These are phyloP conservation scores for Candida dendrica DNA, from an alignment of 805 yeast genomes.

Conservation along the genomic window DNA sequence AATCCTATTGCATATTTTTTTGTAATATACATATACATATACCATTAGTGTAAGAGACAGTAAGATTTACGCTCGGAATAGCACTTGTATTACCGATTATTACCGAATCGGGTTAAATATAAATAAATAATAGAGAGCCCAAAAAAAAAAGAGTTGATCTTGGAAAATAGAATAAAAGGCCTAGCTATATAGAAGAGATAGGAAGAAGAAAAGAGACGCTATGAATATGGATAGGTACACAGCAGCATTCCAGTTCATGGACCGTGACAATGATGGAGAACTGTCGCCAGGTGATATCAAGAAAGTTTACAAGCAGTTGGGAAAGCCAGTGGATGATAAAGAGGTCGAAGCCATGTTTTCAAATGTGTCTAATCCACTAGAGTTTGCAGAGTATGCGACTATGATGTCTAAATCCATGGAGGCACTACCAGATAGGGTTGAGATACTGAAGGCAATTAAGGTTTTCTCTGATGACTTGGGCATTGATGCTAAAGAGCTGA, in stretches of 20 bases:
- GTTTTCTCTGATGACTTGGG: slow-evolving; percentile 39
- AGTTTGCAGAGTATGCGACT: slow-evolving; percentile 61
- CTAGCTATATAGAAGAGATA: no score
- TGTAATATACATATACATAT: no score
- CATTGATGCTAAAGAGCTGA: slow-evolving; percentile 42
- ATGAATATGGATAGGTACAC: not conserved
- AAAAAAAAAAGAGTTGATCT: no score
- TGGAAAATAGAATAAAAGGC: no score
- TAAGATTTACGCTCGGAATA: no score
- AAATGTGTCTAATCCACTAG: slow-evolving; percentile 26
- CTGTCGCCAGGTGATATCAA: slow-evolving; percentile 51
- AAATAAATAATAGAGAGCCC: no score
- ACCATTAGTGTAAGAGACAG: no score
- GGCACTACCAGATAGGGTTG: slow-evolving; percentile 43
- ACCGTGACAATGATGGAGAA: slow-evolving; percentile 71
- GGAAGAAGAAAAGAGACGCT: not conserved
- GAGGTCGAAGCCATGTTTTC: slow-evolving; percentile 45
- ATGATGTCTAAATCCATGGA: slow-evolving; percentile 51
- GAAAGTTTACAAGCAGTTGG: slow-evolving; percentile 45
- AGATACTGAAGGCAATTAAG: slow-evolving; percentile 51
- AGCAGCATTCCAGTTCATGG: slow-evolving; percentile 73
- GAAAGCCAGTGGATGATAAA: slow-evolving; percentile 34
- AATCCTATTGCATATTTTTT: no score
- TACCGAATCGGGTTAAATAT: no score
- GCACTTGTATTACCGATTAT: no score